A percentile compares a stretch with the other conserved stretches of the same genome.
phyloP scores from a whole-genome alignment of 2,329 filamentous ascomycete genomes.

The Zasmidium cellare region DNA sequence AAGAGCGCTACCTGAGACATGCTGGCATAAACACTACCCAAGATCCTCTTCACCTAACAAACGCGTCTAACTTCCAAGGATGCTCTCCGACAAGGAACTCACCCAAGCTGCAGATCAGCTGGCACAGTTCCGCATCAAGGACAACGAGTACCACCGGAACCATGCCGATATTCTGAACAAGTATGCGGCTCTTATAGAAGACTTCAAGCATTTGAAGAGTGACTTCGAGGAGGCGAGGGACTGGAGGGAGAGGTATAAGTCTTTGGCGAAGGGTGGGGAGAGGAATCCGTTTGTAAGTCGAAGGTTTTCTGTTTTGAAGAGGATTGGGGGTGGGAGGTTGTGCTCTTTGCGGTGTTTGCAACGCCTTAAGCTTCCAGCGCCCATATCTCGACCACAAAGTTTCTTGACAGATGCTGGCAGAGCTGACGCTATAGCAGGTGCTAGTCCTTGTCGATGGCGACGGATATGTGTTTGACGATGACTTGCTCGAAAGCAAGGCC shows the following conservation, averaged over 20 bases:
- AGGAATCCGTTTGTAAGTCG: slow-evolving; percentile 57
- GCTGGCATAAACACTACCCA: too few relatives aligned
- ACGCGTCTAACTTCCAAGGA: background rate
- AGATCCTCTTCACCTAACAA: background rate
- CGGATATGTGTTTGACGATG: slow-evolving; percentile 51
- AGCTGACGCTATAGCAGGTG: background rate
- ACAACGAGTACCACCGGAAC: slow-evolving; percentile 12
- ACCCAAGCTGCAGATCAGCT: background rate
- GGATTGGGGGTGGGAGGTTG: too few relatives aligned
- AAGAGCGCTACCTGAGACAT: too few relatives aligned
- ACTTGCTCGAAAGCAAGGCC: slow-evolving; percentile 33
- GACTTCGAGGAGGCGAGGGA: slow-evolving; percentile 60
- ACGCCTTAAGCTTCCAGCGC: too few relatives aligned
- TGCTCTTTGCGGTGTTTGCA: too few relatives aligned
- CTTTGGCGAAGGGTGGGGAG: slow-evolving; percentile 47
- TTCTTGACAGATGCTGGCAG: too few relatives aligned
- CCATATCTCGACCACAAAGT: too few relatives aligned
- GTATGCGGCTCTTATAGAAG: slow-evolving; percentile 36
- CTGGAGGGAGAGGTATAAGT: slow-evolving; percentile 56
- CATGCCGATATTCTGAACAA: slow-evolving; percentile 38
- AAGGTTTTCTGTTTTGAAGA: too few relatives aligned
- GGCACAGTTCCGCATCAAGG: background rate
- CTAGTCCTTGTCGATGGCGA: slow-evolving; percentile 64
- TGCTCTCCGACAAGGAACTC: slow-evolving; percentile 3
- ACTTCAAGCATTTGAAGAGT: slow-evolving; percentile 57